Conservation (phyloP, 2,329 filamentous ascomycete genomes). For the Hypoxylon sp. region DNA sequence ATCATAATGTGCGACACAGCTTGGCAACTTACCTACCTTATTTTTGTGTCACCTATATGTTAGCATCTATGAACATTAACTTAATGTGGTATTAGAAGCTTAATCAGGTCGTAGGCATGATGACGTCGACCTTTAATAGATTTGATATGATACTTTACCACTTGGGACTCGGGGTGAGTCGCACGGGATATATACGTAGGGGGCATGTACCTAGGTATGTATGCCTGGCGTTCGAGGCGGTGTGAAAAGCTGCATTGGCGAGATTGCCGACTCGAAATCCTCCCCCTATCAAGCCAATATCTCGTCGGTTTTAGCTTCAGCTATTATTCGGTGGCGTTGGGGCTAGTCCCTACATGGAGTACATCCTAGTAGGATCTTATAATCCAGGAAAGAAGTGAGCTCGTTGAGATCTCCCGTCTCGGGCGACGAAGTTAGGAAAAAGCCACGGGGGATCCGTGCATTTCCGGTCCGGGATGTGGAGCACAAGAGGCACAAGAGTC, state of each 20-base stretch:
- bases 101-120: neutral
- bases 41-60: constrained; percentile 16
- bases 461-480: constrained; percentile 13
- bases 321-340: neutral
- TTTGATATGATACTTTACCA: neutral
- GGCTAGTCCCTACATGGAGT: neutral
- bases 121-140: neutral
- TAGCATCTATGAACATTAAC: constrained; percentile 1
- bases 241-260: constrained; percentile 1
- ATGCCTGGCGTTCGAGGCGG: neutral
- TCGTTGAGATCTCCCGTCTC: neutral
- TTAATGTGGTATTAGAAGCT: neutral
- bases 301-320: neutral
- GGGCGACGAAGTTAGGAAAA: constrained; percentile 4
- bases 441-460: constrained; percentile 4
- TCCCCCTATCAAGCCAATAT: too few species aligned
- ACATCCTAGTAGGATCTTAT: neutral
- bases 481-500: neutral
- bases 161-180: neutral
- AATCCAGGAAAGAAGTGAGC: too few species aligned
- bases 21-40: neutral
- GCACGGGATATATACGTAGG: neutral
- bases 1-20: constrained; percentile 3
- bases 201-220: neutral
- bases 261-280: neutral